Conservation (phyloP, 2,329 filamentous ascomycete genomes). For the Dissoconium aciculare region DNA sequence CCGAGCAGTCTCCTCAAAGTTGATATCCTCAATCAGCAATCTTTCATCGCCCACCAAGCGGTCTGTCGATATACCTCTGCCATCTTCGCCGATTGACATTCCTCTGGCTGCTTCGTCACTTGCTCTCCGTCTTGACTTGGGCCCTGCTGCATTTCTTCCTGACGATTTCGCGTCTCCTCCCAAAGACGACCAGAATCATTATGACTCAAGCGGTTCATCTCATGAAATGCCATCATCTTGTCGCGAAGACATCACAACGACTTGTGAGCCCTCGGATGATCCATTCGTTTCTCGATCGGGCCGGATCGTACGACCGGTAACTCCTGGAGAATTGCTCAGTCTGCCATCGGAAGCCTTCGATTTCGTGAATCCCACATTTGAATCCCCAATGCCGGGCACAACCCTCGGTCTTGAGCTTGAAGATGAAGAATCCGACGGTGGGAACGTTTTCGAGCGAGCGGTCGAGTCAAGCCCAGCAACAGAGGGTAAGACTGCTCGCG, state of each 20-base stretch:
- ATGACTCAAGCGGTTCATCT: no score
- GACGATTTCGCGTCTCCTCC: constrained; percentile 6
- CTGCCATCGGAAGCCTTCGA: constrained; percentile 6
- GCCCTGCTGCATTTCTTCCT: constrained; percentile 10
- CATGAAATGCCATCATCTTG: no score
- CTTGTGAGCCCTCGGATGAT: no score
- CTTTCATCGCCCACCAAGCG: constrained; percentile 6
- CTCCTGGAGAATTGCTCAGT: constrained; percentile 5
- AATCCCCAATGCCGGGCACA: constrained; percentile 13
- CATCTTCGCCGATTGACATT: constrained; percentile 16
- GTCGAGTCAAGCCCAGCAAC: constrained; percentile 11
- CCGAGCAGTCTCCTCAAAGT: constrained; percentile 6
- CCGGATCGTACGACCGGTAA: not conserved
- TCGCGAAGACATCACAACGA: no score
- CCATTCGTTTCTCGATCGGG: no score
- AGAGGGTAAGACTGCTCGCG: constrained; percentile 10
- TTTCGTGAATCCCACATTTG: constrained; percentile 4
- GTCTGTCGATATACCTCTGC: constrained; percentile 11
- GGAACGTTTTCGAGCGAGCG: constrained; percentile 15
- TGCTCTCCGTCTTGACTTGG: constrained; percentile 15
- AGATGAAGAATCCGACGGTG: constrained; percentile 8
- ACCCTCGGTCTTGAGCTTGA: constrained; percentile 12
- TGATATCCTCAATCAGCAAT: constrained; percentile 2
- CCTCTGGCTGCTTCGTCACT: constrained; percentile 10
- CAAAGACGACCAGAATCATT: no score